These are phyloP conservation scores for Puccinia triticina DNA, from an alignment of 1,284 basidiomycete genomes.

Conservation along the genomic window DNA sequence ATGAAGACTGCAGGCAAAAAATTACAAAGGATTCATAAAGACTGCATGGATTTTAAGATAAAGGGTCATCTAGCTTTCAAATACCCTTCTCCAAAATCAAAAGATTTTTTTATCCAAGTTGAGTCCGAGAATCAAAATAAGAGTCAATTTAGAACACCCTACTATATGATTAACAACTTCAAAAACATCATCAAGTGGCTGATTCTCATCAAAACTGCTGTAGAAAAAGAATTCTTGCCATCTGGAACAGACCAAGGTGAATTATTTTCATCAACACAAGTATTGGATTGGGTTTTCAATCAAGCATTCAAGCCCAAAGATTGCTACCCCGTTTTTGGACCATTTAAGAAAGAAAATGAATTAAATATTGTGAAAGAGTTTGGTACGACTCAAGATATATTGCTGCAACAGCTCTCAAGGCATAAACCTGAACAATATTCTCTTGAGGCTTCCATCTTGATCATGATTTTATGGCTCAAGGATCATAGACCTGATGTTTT, in stretches of 20 bases:
- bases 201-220: background rate
- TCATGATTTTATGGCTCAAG: background rate
- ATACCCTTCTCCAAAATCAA: too few species aligned
- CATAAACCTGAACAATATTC: background rate
- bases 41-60: too few species aligned
- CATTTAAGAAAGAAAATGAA: background rate
- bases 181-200: conserved; percentile 11
- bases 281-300: background rate
- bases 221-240: background rate
- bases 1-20: too few species aligned
- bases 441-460: background rate
- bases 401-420: background rate
- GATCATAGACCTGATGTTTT: background rate
- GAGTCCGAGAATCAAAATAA: too few species aligned
- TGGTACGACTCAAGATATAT: background rate
- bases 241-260: background rate
- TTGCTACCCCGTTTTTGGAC: background rate
- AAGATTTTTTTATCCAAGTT: too few species aligned
- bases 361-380: background rate
- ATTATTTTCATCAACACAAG: too few species aligned
- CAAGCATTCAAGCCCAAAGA: background rate
- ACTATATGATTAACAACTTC: background rate
- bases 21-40: too few species aligned
- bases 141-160: too few species aligned
- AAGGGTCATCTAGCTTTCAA: too few species aligned